phyloP scores from a whole-genome alignment of 352 stramenopile genomes.

The Globisporangium orthogonon region DNA sequence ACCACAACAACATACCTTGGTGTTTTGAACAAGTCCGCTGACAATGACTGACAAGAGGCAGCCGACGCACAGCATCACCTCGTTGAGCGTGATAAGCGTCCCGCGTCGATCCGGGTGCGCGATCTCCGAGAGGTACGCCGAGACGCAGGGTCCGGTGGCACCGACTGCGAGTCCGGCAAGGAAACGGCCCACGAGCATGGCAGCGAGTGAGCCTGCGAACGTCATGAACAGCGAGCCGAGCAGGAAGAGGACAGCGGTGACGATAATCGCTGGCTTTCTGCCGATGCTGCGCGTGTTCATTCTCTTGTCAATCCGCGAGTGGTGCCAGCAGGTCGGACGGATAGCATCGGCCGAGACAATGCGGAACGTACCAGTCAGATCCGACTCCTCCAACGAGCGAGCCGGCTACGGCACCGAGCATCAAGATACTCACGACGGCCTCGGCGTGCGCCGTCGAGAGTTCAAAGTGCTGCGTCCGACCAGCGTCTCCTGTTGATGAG shows the following conservation, averaged over 20 bases:
- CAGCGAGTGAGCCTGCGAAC: conserved; percentile 35
- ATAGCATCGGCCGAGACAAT: neutral
- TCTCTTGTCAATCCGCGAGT: neutral
- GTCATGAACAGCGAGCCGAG: conserved; percentile 62
- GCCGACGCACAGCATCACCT: conserved; percentile 71
- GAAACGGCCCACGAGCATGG: conserved; percentile 59
- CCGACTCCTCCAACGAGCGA: conserved; percentile 46
- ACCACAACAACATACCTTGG: conserved; percentile 11
- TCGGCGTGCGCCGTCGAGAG: conserved; percentile 45
- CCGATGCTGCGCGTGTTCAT: conserved; percentile 28
- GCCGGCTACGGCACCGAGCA: conserved; percentile 59
- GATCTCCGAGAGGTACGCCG: conserved; percentile 65
- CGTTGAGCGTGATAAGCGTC: conserved; percentile 52
- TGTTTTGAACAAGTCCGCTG: conserved; percentile 32
- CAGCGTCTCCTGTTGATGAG: neutral
- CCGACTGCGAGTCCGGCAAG: conserved; percentile 56
- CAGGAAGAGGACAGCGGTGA: conserved; percentile 55
- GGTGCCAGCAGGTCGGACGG: too few species aligned
- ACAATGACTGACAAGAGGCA: conserved; percentile 59
- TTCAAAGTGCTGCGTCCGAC: conserved; percentile 27
- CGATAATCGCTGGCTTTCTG: conserved; percentile 54
- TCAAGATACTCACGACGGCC: conserved; percentile 58
- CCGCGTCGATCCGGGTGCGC: conserved; percentile 46
- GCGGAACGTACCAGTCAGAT: conserved; percentile 33
- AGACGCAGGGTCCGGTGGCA: conserved; percentile 57